These are phyloP conservation scores for Lactarius hatsudake DNA, from an alignment of 768 basidiomycete species.

Conservation along the genomic window DNA sequence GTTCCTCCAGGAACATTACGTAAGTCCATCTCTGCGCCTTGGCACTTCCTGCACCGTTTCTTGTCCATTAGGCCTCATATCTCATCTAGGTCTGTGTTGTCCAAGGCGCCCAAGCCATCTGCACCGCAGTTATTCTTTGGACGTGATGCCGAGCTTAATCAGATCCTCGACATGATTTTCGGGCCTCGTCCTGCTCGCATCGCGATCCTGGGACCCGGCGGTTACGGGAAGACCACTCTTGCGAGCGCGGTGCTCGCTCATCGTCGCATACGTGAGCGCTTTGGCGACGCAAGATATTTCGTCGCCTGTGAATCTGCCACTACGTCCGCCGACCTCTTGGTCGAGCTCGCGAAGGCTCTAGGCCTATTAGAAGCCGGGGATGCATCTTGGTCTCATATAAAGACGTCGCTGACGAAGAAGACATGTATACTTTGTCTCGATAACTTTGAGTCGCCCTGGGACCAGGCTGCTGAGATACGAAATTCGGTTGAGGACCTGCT, in stretches of 20 bases:
- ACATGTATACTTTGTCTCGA: conserved; percentile 38
- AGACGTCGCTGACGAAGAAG: conserved; percentile 13
- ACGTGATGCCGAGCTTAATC: background rate
- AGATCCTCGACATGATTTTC: conserved; percentile 6
- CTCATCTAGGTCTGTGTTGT: background rate
- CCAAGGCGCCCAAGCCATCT: background rate
- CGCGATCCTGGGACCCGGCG: conserved; percentile 30
- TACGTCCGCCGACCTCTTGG: conserved; percentile 29
- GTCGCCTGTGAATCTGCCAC: conserved; percentile 37
- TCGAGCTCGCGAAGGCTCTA: conserved; percentile 27
- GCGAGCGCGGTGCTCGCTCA: conserved; percentile 36
- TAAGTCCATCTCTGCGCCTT: background rate
- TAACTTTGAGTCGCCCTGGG: conserved; percentile 44
- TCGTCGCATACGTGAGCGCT: conserved; percentile 27
- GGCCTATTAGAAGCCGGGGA: background rate
- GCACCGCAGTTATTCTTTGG: conserved; percentile 15
- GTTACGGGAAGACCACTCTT: conserved; percentile 41
- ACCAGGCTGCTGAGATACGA: conserved; percentile 18
- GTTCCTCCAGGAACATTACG: background rate
- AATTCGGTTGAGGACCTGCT: conserved; percentile 11
- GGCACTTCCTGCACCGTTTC: too few species aligned
- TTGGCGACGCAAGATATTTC: conserved; percentile 33
- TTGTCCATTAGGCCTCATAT: background rate
- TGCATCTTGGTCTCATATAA: background rate
- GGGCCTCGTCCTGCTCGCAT: background rate